Conservation (phyloP, 352 stramenopile genomes). For the Phytophthora nicotianae region DNA sequence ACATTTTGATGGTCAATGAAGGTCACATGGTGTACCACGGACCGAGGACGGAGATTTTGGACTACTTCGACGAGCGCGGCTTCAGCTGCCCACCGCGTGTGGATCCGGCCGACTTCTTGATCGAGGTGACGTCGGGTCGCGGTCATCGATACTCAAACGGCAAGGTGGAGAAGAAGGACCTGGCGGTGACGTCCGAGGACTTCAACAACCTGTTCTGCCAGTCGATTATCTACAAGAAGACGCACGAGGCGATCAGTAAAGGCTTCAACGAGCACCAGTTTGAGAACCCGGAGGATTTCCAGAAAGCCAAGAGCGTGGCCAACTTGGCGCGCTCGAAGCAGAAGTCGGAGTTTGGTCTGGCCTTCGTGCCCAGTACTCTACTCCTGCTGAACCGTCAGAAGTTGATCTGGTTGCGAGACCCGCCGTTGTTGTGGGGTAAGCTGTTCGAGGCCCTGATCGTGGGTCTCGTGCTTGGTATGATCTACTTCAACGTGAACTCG, state of each 20-base stretch:
- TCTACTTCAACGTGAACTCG: conserved; percentile 64
- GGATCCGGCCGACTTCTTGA: conserved; percentile 70
- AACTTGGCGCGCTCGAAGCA: conserved; percentile 56
- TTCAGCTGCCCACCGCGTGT: conserved; percentile 69
- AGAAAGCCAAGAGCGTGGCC: conserved; percentile 57
- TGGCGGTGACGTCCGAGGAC: conserved; percentile 42
- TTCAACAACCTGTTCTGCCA: conserved; percentile 64
- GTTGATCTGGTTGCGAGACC: conserved; percentile 66
- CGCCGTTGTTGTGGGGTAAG: conserved; percentile 67
- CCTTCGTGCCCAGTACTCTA: conserved; percentile 48
- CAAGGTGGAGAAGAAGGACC: conserved; percentile 29
- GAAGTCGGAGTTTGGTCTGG: conserved; percentile 56
- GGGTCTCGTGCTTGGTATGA: conserved; percentile 77
- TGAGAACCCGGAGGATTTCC: conserved; percentile 61
- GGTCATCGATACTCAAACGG: conserved; percentile 50
- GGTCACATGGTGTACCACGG: conserved; percentile 95
- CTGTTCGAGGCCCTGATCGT: conserved; percentile 69
- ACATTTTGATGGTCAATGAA: conserved; percentile 94
- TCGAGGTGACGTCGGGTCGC: conserved; percentile 71
- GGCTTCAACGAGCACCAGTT: conserved; percentile 65
- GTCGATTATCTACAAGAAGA: conserved; percentile 61
- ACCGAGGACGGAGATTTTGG: conserved; percentile 61
- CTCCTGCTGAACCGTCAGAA: conserved; percentile 69
- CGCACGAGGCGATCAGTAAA: conserved; percentile 52
- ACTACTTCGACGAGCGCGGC: conserved; percentile 87